phyloP scores from a whole-genome alignment of 441 rosid genomes.

The Oxalis stricta region DNA sequence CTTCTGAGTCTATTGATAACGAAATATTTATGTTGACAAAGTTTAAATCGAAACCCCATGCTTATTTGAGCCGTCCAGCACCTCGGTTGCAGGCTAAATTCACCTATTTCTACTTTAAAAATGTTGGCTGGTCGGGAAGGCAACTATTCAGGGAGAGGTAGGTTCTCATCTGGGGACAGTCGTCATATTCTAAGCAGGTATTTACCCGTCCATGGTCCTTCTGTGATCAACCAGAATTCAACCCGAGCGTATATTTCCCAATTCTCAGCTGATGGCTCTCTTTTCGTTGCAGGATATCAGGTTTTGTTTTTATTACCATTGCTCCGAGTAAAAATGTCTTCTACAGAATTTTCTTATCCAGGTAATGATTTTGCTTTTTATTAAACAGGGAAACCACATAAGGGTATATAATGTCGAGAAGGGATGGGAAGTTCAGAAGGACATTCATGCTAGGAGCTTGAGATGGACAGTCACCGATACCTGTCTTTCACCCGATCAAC shows the following conservation, averaged over 20 bases:
- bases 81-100: constrained; percentile 31
- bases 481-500: constrained; percentile 73
- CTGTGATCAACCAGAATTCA: constrained; percentile 28
- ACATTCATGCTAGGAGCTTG: constrained; percentile 53
- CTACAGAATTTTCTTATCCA: not conserved
- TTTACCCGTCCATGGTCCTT: constrained; percentile 56
- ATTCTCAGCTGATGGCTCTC: constrained; percentile 65
- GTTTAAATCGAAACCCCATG: constrained; percentile 41
- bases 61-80: constrained; percentile 17
- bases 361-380: not conserved
- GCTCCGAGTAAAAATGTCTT: not conserved
- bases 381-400: constrained; percentile 51
- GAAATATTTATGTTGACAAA: constrained; percentile 48
- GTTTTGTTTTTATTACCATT: constrained; percentile 13
- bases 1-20: constrained; percentile 25
- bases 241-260: constrained; percentile 64
- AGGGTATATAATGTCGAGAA: constrained; percentile 64
- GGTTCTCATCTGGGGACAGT: constrained; percentile 55
- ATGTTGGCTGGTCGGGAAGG: constrained; percentile 73
- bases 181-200: constrained; percentile 54
- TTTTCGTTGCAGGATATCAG: constrained; percentile 61
- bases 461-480: constrained; percentile 86
- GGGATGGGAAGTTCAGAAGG: constrained; percentile 68
- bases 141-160: constrained; percentile 52
- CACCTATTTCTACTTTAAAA: constrained; percentile 45